Base-by-base conservation (phyloP, 2,329 filamentous ascomycete genomes). In the Cladophialophora bantiana region DNA sequence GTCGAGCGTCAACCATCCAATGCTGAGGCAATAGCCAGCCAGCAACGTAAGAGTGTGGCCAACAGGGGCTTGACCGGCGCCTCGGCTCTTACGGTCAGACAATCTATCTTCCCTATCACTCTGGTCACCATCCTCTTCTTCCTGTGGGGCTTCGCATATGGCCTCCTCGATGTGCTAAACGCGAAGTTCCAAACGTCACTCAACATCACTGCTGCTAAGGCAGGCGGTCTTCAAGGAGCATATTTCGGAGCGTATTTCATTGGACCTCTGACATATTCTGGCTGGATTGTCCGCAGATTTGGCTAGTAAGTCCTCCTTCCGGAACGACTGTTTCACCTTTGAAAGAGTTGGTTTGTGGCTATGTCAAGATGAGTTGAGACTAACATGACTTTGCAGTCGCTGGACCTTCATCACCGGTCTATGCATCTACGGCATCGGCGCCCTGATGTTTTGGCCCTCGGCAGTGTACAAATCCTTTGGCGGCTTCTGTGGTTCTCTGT, bases 361-460 rank as follows among this genome's bases (percentile, higher is more conserved):
- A 10, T 50, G 15, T 3, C 18, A 50, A 26, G 1, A 45, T 45
- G 18, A 50, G 20, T 9, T 9, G 18, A 26, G 7, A 26, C 45
- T 50, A 50, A 50, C 45, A 7, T 26, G 4, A 12, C 7, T 50
- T 50, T n/a, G 45, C 18, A 50, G 45, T 62, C 91, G 92, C 71
- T 88, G 88, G 50, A 92, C 91, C 0, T 94, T 95, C 72, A 94
- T 95, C 67, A 83, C 89, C 34, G 92, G 91, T 42, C 82, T 93
- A 6, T 83, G 79, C 65, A 83, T 93, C 53, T 92, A 92, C 76
- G 88, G 89, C 1, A 83, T 87, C 4, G 90, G 90, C 1, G 92
- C 90, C 40, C 87, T 94, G 70, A 92, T 93, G 79, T 94, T 94
- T 79, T 95, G 91, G 92, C 92, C 92, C 0, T 90, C 89, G 1